Evolutionary conservation across 2,329 filamentous ascomycete genomes (phyloP).

Genomic region (Fusarium anthophilum): DNA sequence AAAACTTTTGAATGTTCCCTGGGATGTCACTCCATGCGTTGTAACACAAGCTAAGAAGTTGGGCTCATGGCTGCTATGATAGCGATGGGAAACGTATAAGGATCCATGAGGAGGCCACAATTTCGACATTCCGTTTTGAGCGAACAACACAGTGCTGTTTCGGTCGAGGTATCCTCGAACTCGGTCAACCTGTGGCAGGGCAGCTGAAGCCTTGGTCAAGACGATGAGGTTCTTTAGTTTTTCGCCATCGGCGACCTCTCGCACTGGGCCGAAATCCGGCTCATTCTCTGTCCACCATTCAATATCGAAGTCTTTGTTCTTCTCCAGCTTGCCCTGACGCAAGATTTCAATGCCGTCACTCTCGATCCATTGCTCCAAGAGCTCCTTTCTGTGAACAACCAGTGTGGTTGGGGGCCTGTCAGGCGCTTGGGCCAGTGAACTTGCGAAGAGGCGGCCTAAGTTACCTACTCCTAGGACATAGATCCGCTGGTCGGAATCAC

Average conservation of each 20-base stretch:
- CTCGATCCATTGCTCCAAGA: slow-evolving; percentile 59
- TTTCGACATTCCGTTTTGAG: slow-evolving; percentile 88
- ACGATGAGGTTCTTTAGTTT: slow-evolving; percentile 79
- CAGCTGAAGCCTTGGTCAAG: slow-evolving; percentile 76
- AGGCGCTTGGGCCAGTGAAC: slow-evolving; percentile 68
- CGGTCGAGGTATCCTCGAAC: slow-evolving; percentile 70
- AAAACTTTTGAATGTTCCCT: slow-evolving; percentile 60
- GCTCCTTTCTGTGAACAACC: slow-evolving; percentile 72
- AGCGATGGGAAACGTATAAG: slow-evolving; percentile 55
- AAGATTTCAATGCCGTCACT: slow-evolving; percentile 57
- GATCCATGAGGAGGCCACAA: slow-evolving; percentile 64
- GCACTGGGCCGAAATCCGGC: slow-evolving; percentile 49
- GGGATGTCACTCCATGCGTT: slow-evolving; percentile 64
- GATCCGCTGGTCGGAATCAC: slow-evolving; percentile 59
- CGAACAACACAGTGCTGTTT: slow-evolving; percentile 78
- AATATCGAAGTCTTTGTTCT: slow-evolving; percentile 55
- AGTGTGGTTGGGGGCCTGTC: slow-evolving; percentile 79
- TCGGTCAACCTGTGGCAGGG: slow-evolving; percentile 67
- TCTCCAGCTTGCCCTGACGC: slow-evolving; percentile 46
- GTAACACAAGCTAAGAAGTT: slow-evolving; percentile 76
- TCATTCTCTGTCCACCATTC: slow-evolving; percentile 64
- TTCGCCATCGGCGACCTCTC: slow-evolving; percentile 52
- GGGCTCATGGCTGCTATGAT: slow-evolving; percentile 56
- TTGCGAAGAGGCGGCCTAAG: slow-evolving; percentile 81
- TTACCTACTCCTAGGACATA: slow-evolving; percentile 85